A percentile compares a stretch with the other conserved stretches of the same genome.
phyloP scores from a whole-genome alignment of 441 rosid species.

The Eruca vesicaria region DNA sequence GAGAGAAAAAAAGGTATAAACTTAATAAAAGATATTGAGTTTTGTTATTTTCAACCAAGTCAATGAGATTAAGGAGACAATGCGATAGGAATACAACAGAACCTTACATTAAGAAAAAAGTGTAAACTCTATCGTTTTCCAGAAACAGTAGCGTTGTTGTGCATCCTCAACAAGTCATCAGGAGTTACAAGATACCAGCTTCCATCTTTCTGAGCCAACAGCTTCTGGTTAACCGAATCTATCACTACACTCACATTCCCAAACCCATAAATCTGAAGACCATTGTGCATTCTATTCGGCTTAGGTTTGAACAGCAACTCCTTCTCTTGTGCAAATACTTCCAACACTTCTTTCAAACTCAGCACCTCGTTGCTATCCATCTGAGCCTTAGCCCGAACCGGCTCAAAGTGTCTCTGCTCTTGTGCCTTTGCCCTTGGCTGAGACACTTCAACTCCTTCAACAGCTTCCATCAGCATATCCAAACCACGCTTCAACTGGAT shows the following conservation, averaged over 20 bases:
- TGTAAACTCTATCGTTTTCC: conserved; percentile 34
- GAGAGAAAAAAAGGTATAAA: neutral
- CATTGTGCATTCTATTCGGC: conserved; percentile 76
- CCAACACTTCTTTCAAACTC: conserved; percentile 81
- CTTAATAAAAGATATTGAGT: neutral
- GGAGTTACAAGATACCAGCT: conserved; percentile 64
- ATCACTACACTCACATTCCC: conserved; percentile 75
- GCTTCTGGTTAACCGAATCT: conserved; percentile 65
- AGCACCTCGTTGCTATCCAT: conserved; percentile 49
- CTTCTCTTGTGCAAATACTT: conserved; percentile 76
- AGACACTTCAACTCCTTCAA: conserved; percentile 65
- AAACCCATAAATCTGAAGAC: conserved; percentile 85
- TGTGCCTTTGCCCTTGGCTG: conserved; percentile 66
- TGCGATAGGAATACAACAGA: conserved; percentile 1
- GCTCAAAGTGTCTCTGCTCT: conserved; percentile 64
- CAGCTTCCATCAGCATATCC: conserved; percentile 74
- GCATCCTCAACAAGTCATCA: conserved; percentile 65
- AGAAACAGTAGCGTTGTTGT: conserved; percentile 38
- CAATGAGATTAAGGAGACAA: neutral
- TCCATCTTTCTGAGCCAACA: conserved; percentile 71
- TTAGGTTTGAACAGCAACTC: conserved; percentile 78
- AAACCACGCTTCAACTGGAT: conserved; percentile 70
- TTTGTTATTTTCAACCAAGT: neutral
- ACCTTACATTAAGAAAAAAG: neutral
- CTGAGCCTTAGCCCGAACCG: conserved; percentile 41